phyloP scores from a whole-genome alignment of 73 alveolate species.

The Blepharisma japonicum region DNA sequence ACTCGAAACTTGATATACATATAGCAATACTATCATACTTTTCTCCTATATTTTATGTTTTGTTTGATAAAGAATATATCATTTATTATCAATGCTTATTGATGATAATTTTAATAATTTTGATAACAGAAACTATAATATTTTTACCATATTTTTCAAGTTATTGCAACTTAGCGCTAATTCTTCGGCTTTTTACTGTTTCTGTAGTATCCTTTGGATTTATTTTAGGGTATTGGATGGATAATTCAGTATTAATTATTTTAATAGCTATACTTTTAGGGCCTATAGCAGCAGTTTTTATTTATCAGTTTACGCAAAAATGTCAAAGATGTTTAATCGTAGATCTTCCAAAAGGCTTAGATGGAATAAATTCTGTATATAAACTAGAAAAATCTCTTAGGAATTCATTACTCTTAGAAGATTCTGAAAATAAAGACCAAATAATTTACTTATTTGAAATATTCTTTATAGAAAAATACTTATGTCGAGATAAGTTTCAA shows the following conservation, averaged over 20 bases:
- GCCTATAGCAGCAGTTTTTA: background rate
- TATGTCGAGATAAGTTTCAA: too few relatives aligned
- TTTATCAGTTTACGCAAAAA: background rate
- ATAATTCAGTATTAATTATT: background rate
- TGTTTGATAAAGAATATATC: background rate
- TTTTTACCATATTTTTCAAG: background rate
- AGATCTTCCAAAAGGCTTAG: background rate
- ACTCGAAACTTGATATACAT: background rate
- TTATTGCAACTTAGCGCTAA: background rate
- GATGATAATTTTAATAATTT: background rate
- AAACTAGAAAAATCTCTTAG: background rate
- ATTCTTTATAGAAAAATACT: too few relatives aligned
- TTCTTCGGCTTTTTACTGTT: background rate
- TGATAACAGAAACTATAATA: background rate
- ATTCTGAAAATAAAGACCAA: background rate
- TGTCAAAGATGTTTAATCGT: background rate
- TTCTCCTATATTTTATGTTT: background rate
- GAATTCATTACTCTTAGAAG: background rate
- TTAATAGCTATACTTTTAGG: background rate
- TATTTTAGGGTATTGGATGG: background rate
- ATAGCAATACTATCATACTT: background rate
- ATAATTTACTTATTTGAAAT: too few relatives aligned
- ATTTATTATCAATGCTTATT: background rate
- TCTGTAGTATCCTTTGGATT: background rate
- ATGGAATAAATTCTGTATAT: background rate